Conservation (phyloP, 2,329 filamentous ascomycete species). For the Fusarium camptoceras region DNA sequence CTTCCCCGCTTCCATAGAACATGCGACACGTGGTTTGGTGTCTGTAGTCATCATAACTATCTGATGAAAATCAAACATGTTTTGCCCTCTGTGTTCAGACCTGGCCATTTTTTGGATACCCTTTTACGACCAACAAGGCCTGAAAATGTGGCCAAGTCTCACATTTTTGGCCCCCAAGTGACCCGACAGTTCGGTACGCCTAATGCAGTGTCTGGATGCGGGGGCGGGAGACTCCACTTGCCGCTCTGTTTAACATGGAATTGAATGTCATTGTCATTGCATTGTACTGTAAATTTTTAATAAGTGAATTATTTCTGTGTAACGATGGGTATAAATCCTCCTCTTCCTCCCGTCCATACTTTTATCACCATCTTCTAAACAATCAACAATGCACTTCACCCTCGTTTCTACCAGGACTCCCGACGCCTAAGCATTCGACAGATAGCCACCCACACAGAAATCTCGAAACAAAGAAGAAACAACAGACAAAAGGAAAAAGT, state of each 20-base stretch:
- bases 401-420: not conserved
- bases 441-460: not conserved
- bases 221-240: constrained; percentile 25
- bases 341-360: too few relatives aligned
- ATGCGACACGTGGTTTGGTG: not conserved
- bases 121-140: constrained; percentile 20
- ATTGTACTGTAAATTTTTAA: not conserved
- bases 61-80: constrained; percentile 30
- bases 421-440: not conserved
- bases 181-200: constrained; percentile 22
- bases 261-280: not conserved
- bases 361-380: not conserved
- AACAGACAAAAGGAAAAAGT: not conserved
- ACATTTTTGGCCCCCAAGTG: constrained; percentile 18
- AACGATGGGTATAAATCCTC: not conserved
- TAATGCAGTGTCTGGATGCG: constrained; percentile 21
- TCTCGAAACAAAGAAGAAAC: not conserved
- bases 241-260: not conserved
- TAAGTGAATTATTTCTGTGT: not conserved
- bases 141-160: constrained; percentile 19
- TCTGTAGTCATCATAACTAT: not conserved
- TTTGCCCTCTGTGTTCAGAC: not conserved
- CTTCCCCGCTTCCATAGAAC: not conserved
- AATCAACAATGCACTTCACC: not conserved
- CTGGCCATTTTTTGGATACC: constrained; percentile 12